Conservation (phyloP, 2,329 filamentous ascomycete genomes). For the Colletotrichum filicis region DNA sequence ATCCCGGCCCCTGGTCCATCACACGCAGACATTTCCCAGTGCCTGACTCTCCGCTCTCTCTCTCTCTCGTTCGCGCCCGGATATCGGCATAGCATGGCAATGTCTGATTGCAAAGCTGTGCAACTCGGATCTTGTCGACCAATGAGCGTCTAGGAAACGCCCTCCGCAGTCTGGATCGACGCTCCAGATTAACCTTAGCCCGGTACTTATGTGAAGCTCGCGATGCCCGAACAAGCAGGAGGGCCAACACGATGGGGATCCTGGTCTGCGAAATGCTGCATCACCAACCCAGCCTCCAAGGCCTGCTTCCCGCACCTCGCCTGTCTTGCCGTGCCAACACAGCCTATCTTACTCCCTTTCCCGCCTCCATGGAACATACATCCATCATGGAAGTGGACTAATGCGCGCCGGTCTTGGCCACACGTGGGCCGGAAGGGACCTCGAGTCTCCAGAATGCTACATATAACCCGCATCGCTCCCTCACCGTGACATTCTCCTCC, state of each 20-base stretch:
- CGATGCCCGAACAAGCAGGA: slow-evolving; percentile 35
- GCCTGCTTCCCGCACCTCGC: background rate
- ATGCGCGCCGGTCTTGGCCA: background rate
- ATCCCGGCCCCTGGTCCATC: background rate
- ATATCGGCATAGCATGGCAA: slow-evolving; percentile 12
- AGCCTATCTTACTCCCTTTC: background rate
- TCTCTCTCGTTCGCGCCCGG: background rate
- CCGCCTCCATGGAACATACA: background rate
- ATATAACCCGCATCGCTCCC: background rate
- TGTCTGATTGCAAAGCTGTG: background rate
- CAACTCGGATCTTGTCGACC: background rate
- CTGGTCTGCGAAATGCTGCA: background rate
- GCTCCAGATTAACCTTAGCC: slow-evolving; percentile 6
- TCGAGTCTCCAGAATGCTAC: background rate
- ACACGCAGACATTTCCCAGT: background rate
- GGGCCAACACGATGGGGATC: background rate
- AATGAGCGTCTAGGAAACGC: background rate
- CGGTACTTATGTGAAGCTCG: slow-evolving; percentile 10
- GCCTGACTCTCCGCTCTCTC: background rate
- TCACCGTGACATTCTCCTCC: background rate
- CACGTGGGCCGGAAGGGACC: slow-evolving; percentile 1
- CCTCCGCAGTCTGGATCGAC: slow-evolving; percentile 9
- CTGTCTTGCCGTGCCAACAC: background rate
- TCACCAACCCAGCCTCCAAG: background rate
- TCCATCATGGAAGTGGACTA: background rate